phyloP scores from a whole-genome alignment of 1,139 yeast species.

The Wickerhamomyces sp. region DNA sequence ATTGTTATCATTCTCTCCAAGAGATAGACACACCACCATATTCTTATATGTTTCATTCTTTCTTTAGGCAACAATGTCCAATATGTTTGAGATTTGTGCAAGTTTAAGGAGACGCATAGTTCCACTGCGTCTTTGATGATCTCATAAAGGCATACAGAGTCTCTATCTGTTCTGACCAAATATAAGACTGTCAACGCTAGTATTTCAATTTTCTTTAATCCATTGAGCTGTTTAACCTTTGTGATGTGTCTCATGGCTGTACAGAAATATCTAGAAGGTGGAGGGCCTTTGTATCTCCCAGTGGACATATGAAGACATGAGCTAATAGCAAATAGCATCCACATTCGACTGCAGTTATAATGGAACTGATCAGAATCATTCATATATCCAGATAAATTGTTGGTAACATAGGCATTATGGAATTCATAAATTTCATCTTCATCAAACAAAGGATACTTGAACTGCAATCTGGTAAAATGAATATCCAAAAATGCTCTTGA shows the following conservation, averaged over 20 bases:
- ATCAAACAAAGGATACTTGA: constrained; percentile 45
- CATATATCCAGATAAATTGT: constrained; percentile 27
- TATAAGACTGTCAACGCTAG: constrained; percentile 45
- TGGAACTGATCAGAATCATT: constrained; percentile 36
- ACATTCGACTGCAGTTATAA: constrained; percentile 47
- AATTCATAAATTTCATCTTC: constrained; percentile 43
- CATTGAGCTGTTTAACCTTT: constrained; percentile 35
- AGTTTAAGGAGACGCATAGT: constrained; percentile 33
- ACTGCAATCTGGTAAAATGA: constrained; percentile 46
- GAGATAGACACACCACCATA: constrained; percentile 57
- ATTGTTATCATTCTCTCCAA: constrained; percentile 53
- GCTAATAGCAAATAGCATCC: constrained; percentile 45
- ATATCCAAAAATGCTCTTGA: constrained; percentile 44
- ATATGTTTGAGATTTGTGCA: constrained; percentile 36
- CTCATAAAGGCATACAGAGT: constrained; percentile 46
- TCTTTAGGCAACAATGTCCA: constrained; percentile 26
- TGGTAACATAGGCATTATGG: constrained; percentile 38
- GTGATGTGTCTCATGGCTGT: constrained; percentile 52
- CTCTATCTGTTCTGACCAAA: constrained; percentile 52
- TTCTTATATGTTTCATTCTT: constrained; percentile 38
- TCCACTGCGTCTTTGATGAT: constrained; percentile 47
- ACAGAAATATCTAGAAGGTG: constrained; percentile 46
- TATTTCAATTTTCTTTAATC: constrained; percentile 44
- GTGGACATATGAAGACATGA: constrained; percentile 45
- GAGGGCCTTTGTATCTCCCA: constrained; percentile 45